Evolutionary conservation across 2,329 filamentous ascomycete species (phyloP).

Genomic region (Berkeleyomyces basicola): DNA sequence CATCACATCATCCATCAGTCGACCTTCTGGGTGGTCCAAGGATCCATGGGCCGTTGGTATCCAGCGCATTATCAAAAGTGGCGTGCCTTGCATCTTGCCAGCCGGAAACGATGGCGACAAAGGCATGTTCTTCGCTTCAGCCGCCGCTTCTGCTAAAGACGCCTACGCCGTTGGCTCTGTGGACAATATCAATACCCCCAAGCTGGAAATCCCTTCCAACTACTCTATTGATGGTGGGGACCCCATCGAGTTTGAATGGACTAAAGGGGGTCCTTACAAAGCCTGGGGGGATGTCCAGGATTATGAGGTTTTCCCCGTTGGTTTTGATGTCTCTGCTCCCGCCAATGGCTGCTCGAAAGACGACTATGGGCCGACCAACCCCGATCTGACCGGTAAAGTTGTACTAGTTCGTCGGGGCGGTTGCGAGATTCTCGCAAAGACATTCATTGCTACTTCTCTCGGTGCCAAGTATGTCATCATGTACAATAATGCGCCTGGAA

Average conservation of each 20-base stretch:
- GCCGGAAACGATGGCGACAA: conserved; percentile 32
- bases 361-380: conserved; percentile 25
- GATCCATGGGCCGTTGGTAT: conserved; percentile 34
- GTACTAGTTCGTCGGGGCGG: conserved; percentile 43
- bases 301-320: conserved; percentile 33
- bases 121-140: conserved; percentile 32
- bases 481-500: conserved; percentile 37
- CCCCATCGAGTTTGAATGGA: conserved; percentile 26
- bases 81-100: conserved; percentile 35
- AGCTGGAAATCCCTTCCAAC: conserved; percentile 26
- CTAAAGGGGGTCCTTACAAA: conserved; percentile 24
- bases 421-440: conserved; percentile 40
- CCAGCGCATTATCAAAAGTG: conserved; percentile 34
- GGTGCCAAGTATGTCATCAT: conserved; percentile 45
- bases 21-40: conserved; percentile 33
- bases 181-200: conserved; percentile 29
- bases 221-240: conserved; percentile 25
- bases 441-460: conserved; percentile 31
- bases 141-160: conserved; percentile 30
- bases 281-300: conserved; percentile 26
- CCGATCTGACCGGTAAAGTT: conserved; percentile 32
- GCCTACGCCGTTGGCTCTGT: conserved; percentile 34
- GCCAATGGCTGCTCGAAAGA: conserved; percentile 36
- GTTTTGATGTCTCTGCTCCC: conserved; percentile 29
- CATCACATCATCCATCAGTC: conserved; percentile 39